A percentile compares a stretch with the other conserved stretches of the same genome.
Conservation (phyloP, 192 early-diverging fungal species). For the Umbelopsis sp. region DNA sequence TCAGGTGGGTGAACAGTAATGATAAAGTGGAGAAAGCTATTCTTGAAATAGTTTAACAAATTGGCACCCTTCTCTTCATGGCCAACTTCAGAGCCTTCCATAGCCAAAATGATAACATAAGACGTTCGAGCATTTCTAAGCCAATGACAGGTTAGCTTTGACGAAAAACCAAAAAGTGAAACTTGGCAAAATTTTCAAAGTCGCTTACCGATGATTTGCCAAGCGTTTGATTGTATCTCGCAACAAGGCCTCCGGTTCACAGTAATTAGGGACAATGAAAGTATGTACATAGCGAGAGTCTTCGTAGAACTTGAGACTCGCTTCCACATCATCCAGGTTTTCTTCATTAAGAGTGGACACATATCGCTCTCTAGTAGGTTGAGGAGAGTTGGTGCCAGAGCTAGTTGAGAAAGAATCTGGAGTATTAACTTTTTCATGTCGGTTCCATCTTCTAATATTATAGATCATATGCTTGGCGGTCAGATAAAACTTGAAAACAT, state of each 20-base stretch:
- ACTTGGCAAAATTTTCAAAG: slow-evolving; percentile 21
- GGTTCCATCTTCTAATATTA: slow-evolving; percentile 45
- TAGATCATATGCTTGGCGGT: slow-evolving; percentile 45
- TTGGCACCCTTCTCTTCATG: slow-evolving; percentile 53
- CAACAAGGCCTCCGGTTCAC: slow-evolving; percentile 67
- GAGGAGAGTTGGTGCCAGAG: slow-evolving; percentile 8
- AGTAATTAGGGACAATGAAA: slow-evolving; percentile 75
- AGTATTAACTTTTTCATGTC: slow-evolving; percentile 18
- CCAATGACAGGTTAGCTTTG: slow-evolving; percentile 1
- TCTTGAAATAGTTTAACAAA: slow-evolving; percentile 54
- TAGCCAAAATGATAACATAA: slow-evolving; percentile 66
- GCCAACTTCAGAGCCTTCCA: slow-evolving; percentile 69
- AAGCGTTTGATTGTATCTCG: slow-evolving; percentile 72
- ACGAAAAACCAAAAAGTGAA: neutral
- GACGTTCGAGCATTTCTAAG: slow-evolving; percentile 41
- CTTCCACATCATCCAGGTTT: slow-evolving; percentile 27
- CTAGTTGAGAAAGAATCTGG: neutral
- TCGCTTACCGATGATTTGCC: slow-evolving; percentile 62
- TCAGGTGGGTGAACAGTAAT: slow-evolving; percentile 64
- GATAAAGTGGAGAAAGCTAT: slow-evolving; percentile 66
- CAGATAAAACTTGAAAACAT: slow-evolving; percentile 50
- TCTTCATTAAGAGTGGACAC: neutral
- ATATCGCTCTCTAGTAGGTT: slow-evolving; percentile 7
- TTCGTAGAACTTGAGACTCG: slow-evolving; percentile 25
- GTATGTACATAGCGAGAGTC: slow-evolving; percentile 53